Percentiles rank a stretch among this genome's conserved stretches.
Evolutionary conservation across 176 grass and related monocot species (phyloP).

Genomic region (Tillandsia leiboldiana): DNA sequence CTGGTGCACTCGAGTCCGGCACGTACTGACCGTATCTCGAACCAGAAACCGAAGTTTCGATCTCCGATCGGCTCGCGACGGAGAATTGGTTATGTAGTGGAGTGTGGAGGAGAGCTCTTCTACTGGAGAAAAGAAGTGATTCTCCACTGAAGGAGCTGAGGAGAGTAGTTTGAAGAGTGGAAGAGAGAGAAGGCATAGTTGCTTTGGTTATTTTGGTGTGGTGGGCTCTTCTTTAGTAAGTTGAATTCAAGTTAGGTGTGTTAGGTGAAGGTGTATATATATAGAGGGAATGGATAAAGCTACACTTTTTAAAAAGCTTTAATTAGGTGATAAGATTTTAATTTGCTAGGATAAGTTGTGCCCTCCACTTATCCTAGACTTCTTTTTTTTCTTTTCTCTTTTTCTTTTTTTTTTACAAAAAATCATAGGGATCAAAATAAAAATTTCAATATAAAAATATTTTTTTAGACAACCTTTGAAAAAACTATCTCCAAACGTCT

Average conservation of each 20-base stretch:
- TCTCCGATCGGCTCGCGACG: constrained; percentile 21
- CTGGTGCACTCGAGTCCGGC: not conserved
- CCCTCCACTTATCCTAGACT: constrained; percentile 4
- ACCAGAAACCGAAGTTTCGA: not conserved
- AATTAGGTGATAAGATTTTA: not conserved
- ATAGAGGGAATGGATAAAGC: not conserved
- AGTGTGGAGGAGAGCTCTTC: constrained; percentile 54
- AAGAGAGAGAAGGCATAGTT: constrained; percentile 29
- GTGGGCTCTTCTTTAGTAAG: not conserved
- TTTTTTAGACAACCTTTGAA: no score
- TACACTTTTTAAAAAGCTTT: not conserved
- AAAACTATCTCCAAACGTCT: no score
- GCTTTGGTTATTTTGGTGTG: not conserved
- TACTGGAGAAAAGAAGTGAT: constrained; percentile 29
- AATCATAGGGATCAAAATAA: not conserved
- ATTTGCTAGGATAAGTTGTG: not conserved
- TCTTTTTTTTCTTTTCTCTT: constrained; percentile 4
- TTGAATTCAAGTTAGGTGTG: not conserved
- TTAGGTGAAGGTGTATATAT: constrained; percentile 1
- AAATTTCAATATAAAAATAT: no score
- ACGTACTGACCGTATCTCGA: not conserved
- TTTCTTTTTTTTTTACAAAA: not conserved
- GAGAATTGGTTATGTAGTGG: constrained; percentile 42
- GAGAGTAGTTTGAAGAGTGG: constrained; percentile 13
- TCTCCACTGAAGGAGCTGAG: not conserved